Base-by-base conservation (phyloP, 2,329 filamentous ascomycete genomes). In the Fusarium neocosmosporiellum region DNA sequence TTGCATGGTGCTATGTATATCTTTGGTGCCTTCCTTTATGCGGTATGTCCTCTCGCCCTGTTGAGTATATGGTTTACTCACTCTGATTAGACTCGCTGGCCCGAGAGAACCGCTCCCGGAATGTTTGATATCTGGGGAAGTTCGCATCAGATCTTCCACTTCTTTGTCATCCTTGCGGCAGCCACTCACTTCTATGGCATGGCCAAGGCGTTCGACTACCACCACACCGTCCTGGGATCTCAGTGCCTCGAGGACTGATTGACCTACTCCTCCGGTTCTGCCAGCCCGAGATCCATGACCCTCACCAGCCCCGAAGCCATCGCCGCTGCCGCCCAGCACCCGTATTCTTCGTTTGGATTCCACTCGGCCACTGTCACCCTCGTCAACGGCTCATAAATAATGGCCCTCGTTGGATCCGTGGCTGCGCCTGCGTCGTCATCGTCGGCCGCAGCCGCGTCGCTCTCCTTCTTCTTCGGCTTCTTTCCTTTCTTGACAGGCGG, bases 91-190 rank as follows among this genome's bases (percentile, higher is more conserved):
- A 86, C 89, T 61, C 91, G 96, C 39, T 91, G 96, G 82, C 96
- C 96, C 0, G 96, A 99, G 84, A 88, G 94, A 67, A 90, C 88
- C 78, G 88, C 85, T 50, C 96, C 96, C 0, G 94, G 94, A 1
- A 86, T 82, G 9, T 98, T 96, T 78, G 96, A 99, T 82, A 93
- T 98, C 59, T 93, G 93, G 89, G 96, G 96, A 39, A 95, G 92
- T 80, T 98, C 94, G 22, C 96, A 99, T 82, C 96, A 99, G 84
- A 93, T 99, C 72, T 99, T 99, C 81, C 96, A 99, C 84, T 85
- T 97, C 41, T 88, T 96, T 72, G 95, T 99, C 31, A 86, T 98
- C 18, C 82, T 95, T 69, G 96, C 96, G 0, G 96, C 94, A 0
- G 88, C 89, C 2, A 89, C 92, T 27, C 96, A 99, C 85, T 85